Percentiles rank a stretch among this genome's conserved stretches.
Conservation (phyloP, 1,139 yeast species). For the Torulaspora globosa region DNA sequence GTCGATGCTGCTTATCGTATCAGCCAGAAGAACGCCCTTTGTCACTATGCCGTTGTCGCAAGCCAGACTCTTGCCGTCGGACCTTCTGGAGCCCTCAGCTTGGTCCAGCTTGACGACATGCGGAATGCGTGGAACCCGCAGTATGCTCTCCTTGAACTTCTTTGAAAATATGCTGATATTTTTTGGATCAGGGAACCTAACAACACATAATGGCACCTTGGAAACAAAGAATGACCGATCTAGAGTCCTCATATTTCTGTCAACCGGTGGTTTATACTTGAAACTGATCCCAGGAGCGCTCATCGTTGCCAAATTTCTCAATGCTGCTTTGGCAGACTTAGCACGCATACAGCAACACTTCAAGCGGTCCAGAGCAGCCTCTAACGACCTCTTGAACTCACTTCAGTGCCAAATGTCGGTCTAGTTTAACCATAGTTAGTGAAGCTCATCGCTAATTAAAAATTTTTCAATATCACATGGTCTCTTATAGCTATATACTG, state of each 20-base stretch:
- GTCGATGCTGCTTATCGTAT: constrained; percentile 43
- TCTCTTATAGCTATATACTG: not conserved
- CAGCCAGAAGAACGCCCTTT: constrained; percentile 63
- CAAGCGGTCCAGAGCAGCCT: too few species aligned
- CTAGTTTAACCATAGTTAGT: not conserved
- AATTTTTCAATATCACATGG: constrained; percentile 13
- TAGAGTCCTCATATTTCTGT: constrained; percentile 59
- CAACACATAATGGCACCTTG: constrained; percentile 57
- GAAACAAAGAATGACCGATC: constrained; percentile 62
- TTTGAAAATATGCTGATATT: constrained; percentile 50
- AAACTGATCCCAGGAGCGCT: constrained; percentile 9
- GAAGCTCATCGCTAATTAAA: constrained; percentile 10
- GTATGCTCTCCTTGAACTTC: constrained; percentile 49
- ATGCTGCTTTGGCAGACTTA: not conserved
- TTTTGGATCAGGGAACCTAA: constrained; percentile 65
- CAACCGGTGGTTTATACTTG: constrained; percentile 55
- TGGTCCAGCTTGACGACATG: constrained; percentile 53
- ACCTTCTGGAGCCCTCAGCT: constrained; percentile 12
- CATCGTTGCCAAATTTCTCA: constrained; percentile 5
- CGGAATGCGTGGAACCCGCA: constrained; percentile 60
- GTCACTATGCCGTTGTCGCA: constrained; percentile 35
- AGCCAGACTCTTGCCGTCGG: constrained; percentile 21
- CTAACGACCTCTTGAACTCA: not conserved
- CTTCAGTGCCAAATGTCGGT: not conserved
- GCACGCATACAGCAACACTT: constrained; percentile 8